Evolutionary conservation across 345 rosid genomes (phyloP).

Genomic region (Triadica sebifera): DNA sequence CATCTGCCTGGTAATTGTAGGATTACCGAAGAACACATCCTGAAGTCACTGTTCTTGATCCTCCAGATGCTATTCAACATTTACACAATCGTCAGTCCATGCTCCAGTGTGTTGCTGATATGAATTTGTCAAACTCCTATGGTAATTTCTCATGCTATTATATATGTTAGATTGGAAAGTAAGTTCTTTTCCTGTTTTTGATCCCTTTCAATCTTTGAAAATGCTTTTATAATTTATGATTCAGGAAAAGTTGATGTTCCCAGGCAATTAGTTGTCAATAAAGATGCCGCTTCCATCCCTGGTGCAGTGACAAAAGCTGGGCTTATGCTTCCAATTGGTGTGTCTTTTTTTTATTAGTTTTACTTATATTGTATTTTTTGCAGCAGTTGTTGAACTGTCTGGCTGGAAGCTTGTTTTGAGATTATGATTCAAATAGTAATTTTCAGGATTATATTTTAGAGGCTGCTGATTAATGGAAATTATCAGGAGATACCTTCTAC

Average conservation of each 20-base stretch:
- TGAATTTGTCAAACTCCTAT: conserved; percentile 54
- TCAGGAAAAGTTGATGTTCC: conserved; percentile 72
- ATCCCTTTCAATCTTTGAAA: not conserved
- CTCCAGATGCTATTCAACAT: conserved; percentile 80
- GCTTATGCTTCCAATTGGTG: conserved; percentile 62
- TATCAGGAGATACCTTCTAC: not conserved
- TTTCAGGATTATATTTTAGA: not conserved
- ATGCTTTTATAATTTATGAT: conserved; percentile 7
- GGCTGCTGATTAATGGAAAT: not conserved
- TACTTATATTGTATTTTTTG: not conserved
- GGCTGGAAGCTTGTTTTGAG: conserved; percentile 2
- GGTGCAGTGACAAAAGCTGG: conserved; percentile 62
- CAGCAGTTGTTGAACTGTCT: conserved; percentile 11
- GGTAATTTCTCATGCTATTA: conserved; percentile 33
- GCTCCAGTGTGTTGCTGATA: conserved; percentile 80
- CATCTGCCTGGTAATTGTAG: conserved; percentile 31
- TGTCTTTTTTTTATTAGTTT: not conserved
- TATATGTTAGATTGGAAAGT: not conserved
- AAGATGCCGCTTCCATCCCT: conserved; percentile 60
- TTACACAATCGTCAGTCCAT: conserved; percentile 69
- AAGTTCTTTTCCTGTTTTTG: not conserved
- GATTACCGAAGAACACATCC: conserved; percentile 66
- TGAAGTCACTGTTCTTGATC: conserved; percentile 82
- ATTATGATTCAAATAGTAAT: not conserved
- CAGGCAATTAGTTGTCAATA: conserved; percentile 56